Evolutionary conservation across 2,329 filamentous ascomycete genomes (phyloP).

Genomic region (Fusarium azukiicola): DNA sequence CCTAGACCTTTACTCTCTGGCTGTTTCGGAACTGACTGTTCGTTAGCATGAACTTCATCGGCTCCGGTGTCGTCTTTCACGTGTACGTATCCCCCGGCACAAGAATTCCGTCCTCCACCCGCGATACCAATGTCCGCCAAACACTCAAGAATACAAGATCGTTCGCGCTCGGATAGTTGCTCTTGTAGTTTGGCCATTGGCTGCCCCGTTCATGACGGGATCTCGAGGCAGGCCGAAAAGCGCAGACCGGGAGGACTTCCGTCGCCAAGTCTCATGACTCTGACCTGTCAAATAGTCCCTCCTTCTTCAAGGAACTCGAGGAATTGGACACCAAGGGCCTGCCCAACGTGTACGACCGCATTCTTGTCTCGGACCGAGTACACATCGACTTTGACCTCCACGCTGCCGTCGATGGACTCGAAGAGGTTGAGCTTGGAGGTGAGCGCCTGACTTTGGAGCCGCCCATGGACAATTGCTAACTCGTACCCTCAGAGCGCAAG

Average conservation of each 20-base stretch:
- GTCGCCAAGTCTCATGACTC: background rate
- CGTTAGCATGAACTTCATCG: slow-evolving; percentile 27
- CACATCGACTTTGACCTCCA: slow-evolving; percentile 12
- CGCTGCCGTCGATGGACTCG: slow-evolving; percentile 7
- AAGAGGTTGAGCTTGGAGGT: slow-evolving; percentile 20
- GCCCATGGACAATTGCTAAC: background rate
- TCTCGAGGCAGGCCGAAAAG: background rate
- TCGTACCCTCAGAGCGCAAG: slow-evolving; percentile 13
- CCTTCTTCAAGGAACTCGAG: background rate
- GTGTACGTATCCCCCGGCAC: slow-evolving; percentile 14
- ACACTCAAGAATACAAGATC: background rate
- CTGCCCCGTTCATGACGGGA: background rate
- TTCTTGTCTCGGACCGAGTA: background rate
- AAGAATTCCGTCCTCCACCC: background rate
- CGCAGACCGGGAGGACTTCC: background rate
- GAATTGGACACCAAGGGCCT: background rate
- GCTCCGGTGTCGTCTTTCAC: slow-evolving; percentile 36
- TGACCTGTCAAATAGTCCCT: background rate
- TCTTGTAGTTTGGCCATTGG: background rate
- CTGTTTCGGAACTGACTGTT: slow-evolving; percentile 1
- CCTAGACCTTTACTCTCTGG: background rate
- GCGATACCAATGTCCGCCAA: background rate
- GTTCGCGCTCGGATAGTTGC: background rate
- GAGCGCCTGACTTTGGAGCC: too few species aligned
- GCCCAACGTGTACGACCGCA: background rate